A percentile compares a stretch with the other conserved stretches of the same genome.
Evolutionary conservation across 1,284 basidiomycete species (phyloP).

Genomic region (Boletus mariae): DNA sequence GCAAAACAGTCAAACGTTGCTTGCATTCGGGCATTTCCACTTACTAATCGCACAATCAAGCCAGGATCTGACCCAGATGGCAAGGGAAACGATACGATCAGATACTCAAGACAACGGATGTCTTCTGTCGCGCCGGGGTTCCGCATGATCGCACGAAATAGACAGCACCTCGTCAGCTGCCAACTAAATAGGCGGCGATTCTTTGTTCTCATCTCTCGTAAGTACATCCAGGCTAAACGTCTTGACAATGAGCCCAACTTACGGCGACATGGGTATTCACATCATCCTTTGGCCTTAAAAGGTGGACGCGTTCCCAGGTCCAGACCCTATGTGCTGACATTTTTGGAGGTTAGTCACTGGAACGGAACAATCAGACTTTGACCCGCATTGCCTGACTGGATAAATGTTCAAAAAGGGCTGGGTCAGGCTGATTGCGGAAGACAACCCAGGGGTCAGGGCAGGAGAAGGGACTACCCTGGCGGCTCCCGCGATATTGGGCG

Average conservation of each 20-base stretch:
- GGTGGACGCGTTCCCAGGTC: conserved; percentile 15
- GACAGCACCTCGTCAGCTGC: neutral
- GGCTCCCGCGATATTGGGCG: neutral
- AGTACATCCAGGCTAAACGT: conserved; percentile 4
- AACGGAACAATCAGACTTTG: neutral
- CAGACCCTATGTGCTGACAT: neutral
- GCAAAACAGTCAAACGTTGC: too few species aligned
- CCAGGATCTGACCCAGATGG: neutral
- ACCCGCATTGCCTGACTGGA: neutral
- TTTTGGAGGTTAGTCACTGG: neutral
- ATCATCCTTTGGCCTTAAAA: conserved; percentile 7
- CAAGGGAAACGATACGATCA: conserved; percentile 7
- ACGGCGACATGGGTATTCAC: conserved; percentile 12
- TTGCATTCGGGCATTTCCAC: conserved; percentile 6
- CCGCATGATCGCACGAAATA: conserved; percentile 4
- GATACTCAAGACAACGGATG: conserved; percentile 1
- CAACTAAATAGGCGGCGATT: conserved; percentile 14
- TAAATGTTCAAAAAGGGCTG: conserved; percentile 8
- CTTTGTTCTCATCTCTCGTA: conserved; percentile 9
- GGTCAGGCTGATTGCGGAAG: conserved; percentile 2
- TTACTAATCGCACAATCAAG: conserved; percentile 8
- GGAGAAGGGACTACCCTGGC: neutral
- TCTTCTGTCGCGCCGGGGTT: neutral
- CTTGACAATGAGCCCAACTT: conserved; percentile 12
- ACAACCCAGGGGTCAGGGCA: conserved; percentile 21